A percentile compares a stretch with the other conserved stretches of the same genome.
Evolutionary conservation across 2,329 filamentous ascomycete genomes (phyloP).

Genomic region (Hymenoscyphus salicellus): DNA sequence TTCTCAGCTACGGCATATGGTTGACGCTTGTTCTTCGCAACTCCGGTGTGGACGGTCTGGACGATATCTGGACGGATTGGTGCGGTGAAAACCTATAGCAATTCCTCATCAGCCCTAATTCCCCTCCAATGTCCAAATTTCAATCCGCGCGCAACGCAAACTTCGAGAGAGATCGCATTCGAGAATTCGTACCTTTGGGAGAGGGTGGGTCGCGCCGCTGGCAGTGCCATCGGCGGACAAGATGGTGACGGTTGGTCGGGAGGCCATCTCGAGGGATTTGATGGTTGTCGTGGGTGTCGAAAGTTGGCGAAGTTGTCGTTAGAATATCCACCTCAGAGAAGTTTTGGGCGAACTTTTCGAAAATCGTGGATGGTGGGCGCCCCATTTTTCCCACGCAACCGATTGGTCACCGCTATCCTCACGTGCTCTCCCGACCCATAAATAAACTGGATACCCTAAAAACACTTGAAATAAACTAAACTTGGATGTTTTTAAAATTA

Average conservation of each 20-base stretch:
- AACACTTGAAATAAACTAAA: too few relatives aligned
- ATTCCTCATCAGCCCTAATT: slow-evolving; percentile 25
- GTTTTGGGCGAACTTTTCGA: background rate
- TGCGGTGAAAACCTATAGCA: slow-evolving; percentile 74
- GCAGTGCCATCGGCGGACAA: slow-evolving; percentile 93
- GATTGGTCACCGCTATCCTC: background rate
- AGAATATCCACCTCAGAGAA: background rate
- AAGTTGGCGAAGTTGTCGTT: slow-evolving; percentile 1
- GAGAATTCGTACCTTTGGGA: slow-evolving; percentile 61
- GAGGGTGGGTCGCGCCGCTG: slow-evolving; percentile 82
- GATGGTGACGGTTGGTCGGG: slow-evolving; percentile 96
- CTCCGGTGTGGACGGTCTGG: slow-evolving; percentile 91
- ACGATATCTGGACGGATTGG: slow-evolving; percentile 99
- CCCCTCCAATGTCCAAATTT: slow-evolving; percentile 9
- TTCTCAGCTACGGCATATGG: slow-evolving; percentile 99
- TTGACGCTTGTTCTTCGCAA: slow-evolving; percentile 99
- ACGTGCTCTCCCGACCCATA: too few relatives aligned
- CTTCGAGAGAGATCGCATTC: slow-evolving; percentile 4
- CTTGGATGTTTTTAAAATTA: too few relatives aligned
- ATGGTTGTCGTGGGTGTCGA: slow-evolving; percentile 28
- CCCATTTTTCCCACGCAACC: background rate
- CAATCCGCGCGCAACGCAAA: slow-evolving; percentile 2
- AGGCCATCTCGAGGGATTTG: slow-evolving; percentile 64
- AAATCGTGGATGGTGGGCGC: background rate
- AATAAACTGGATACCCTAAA: too few relatives aligned